A percentile compares a stretch with the other conserved stretches of the same genome.
Evolutionary conservation across 177 flowering plant genomes (phyloP).

Genomic region (Vitis hybrid): DNA sequence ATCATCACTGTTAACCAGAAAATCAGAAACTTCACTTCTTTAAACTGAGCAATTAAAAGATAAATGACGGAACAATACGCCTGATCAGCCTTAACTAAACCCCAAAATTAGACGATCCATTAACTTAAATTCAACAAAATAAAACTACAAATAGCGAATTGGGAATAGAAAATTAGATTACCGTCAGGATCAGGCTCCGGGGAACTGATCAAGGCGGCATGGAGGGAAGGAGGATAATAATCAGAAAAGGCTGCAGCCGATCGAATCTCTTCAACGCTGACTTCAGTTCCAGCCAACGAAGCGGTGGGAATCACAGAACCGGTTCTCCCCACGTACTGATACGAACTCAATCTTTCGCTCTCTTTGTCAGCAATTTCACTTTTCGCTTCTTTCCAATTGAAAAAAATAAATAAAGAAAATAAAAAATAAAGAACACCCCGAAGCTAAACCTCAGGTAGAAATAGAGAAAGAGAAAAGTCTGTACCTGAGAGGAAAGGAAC

Average conservation of each 20-base stretch:
- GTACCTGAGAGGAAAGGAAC: slow-evolving; percentile 55
- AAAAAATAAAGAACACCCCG: not conserved
- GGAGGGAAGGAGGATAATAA: slow-evolving; percentile 66
- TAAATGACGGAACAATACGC: too few relatives aligned
- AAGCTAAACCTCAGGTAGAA: too few relatives aligned
- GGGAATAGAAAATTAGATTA: slow-evolving; percentile 6
- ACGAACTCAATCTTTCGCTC: slow-evolving; percentile 59
- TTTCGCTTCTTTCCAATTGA: slow-evolving; percentile 19
- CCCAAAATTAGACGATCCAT: too few relatives aligned
- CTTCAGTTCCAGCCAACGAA: slow-evolving; percentile 54
- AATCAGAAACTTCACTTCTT: too few relatives aligned
- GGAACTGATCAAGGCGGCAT: slow-evolving; percentile 57
- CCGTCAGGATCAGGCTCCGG: slow-evolving; percentile 51
- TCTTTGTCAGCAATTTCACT: slow-evolving; percentile 25
- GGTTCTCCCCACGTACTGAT: slow-evolving; percentile 67
- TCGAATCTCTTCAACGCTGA: slow-evolving; percentile 87
- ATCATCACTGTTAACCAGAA: too few relatives aligned
- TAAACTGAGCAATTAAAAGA: too few relatives aligned
- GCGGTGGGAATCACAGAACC: slow-evolving; percentile 56
- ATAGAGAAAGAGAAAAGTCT: not conserved
- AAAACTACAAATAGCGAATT: not conserved
- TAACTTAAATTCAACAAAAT: too few relatives aligned
- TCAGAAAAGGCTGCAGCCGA: slow-evolving; percentile 59
- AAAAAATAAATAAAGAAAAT: not conserved
- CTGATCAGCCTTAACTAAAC: too few relatives aligned